Evolutionary conservation across 345 rosid genomes (phyloP), one percentile per base, ranked within the genome.

Genomic region (Cardiospermum halicacabum): DNA sequence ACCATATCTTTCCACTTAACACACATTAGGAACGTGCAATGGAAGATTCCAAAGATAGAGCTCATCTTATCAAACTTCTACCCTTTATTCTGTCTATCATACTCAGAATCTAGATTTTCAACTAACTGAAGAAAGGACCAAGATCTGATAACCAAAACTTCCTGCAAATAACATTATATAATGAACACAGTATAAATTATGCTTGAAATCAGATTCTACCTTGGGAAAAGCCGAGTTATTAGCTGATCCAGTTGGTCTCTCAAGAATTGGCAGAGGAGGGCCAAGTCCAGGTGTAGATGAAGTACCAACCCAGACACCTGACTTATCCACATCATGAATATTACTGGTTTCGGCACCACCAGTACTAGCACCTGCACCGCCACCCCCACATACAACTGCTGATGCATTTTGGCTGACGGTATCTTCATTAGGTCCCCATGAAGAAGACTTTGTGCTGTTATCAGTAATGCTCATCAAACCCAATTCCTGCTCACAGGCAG

Each of bases 401-500:
- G 79, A 56, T 31, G 9, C 64, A 51, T 67, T 82, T 65, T 71
- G 85, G 64, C 69, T 55, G 24, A 62, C 37, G 2, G 70, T 24
- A 36, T 64, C 79, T 10, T 85, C 86, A 24, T 69, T 62, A 56
- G 77, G 60, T 28, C 56, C 80, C 75, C 79, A 71, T 13, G 66
- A 49, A 19, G 66, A 49, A 19, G 57, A 56, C 39, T 56, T 75
- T 47, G 40, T 53, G 19, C 62, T 65, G 59, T 80, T 75, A 62
- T 84, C 95, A 54, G 81, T 74, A 49, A 94, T 89, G 70, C 91
- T 91, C 96, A 95, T 91, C 78, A 85, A 71, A 47, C 96, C 91
- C 78, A 91, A 32, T 75, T 80, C 94, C 76, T 89, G 77, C 72
- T 87, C 96, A 60, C 96, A 91, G 27, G 72, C 50, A 30, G 96